Evolutionary conservation across 1,284 basidiomycete species (phyloP), one percentile per base, ranked within the genome.

Genomic region (Rhodotorula sp.): DNA sequence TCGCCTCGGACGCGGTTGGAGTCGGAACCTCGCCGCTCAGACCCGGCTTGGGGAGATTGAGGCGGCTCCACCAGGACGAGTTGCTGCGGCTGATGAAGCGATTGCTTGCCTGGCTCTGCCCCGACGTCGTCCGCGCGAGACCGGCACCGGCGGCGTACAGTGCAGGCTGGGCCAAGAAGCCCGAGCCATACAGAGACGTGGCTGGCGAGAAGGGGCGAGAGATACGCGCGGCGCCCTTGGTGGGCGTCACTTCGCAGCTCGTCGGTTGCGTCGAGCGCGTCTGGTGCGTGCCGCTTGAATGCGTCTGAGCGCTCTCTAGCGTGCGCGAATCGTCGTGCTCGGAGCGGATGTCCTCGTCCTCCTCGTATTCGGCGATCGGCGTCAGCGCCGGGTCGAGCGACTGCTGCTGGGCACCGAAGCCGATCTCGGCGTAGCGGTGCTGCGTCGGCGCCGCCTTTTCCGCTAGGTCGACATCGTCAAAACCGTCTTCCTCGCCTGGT

Each of bases 21-120:
- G 73, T 69, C 21, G 73, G 59, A 7, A 67, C 50, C 0, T 67
- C 72, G 23, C 25, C 50, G 14, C 25, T n/a, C 13, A 34, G 25
- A 10, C 55, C 52, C 3, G 58, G 34, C 34, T 59, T 65, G 1
- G 54, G 62, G n/a, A 55, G 44, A 45, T 71, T 67, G 44, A 74
- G 61, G 1, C 70, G 64, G 16, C 57, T 58, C 73, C 73, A 74
- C 73, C 73, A 74, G 12, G 67, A 67, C 4, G 73, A 66, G 50
- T 69, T 68, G 56, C 57, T 55, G 4, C 68, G 60, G 4, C 65
- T 54, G 23, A 65, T 34, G 57, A 68, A 60, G 16, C 45, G 45
- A 16, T 21, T 45, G 14, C 52, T 64, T 19, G n/a, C 34, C 5
- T 49, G 45, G n/a, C 54, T 56, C 34, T 48, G 34, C 0, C n/a